Evolutionary conservation across 2,329 filamentous ascomycete genomes (phyloP), one percentile per base, ranked within the genome.

Genomic region (Clonostachys rhizophaga): DNA sequence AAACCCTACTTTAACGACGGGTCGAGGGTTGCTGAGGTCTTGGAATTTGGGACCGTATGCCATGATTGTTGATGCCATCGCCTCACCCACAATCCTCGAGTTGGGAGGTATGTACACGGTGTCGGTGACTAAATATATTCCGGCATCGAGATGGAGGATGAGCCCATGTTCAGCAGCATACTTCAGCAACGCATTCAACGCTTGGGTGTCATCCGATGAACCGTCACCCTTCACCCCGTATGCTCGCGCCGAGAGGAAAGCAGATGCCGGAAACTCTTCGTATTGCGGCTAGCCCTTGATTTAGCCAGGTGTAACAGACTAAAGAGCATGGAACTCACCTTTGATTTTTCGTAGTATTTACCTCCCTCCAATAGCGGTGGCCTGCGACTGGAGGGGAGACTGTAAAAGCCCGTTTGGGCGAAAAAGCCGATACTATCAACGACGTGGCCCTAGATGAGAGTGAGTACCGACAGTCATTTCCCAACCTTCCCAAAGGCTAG

Each of bases 141-240:
- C 83, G 20, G 75, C 75, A 53, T 85, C 81, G 47, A 87, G 71
- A 55, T 75, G 86, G 14, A 80, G 74, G 20, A 87, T 65, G 48
- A 75, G 72, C 45, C 75, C 76, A 1, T 72, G 70, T 9, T 78
- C 78, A 42, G 74, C 77, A 11, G 62, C 58, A 49, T 56, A 57
- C 79, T 72, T 54, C 50, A 92, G 74, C 13, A 87, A 78, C 14
- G 94, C 78, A 13, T 96, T 96, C 77, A 97, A 96, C 47, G 91
- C 89, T 1, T 68, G 84, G 1, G 91, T 96, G 61, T 96, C 91
- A 63, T 97, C 92, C 24, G 86, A 87, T 1, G 70, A 65, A 47
- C 75, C 79, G 62, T 81, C 81, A 67, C 86, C 87, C 52, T 71
- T 78, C 43, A 87, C 87, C 41, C 87, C 87, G 58, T 80, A 91